A percentile compares a stretch with the other conserved stretches of the same genome.
phyloP scores from a whole-genome alignment of 169 alveolate genomes.

The Condylostoma magnum region DNA sequence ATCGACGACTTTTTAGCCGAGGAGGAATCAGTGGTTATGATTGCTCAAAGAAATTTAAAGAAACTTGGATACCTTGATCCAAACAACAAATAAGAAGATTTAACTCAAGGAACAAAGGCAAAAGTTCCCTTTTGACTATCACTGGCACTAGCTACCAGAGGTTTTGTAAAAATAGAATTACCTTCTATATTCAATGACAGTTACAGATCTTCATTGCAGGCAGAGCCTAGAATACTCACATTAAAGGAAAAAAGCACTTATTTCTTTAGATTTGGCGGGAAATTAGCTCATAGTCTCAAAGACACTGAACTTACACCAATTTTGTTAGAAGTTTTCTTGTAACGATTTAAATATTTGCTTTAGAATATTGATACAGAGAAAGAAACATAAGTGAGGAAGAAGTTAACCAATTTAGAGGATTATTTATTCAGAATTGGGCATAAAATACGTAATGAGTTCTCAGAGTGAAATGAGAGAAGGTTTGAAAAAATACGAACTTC shows the following conservation, averaged over 20 bases:
- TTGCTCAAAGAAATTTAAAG: background rate
- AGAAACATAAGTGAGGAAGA: constrained; percentile 1
- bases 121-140: constrained; percentile 11
- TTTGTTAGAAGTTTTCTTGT: constrained; percentile 5
- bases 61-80: constrained; percentile 7
- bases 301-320: background rate
- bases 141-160: background rate
- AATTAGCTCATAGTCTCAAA: background rate
- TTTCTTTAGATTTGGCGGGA: constrained; percentile 24
- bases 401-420: constrained; percentile 8
- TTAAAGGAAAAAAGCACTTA: background rate
- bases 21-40: background rate
- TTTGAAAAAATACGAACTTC: constrained; percentile 15
- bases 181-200: constrained; percentile 2
- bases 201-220: background rate
- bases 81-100: background rate
- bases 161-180: background rate
- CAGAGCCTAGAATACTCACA: constrained; percentile 22
- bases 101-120: background rate
- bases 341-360: background rate
- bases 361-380: background rate
- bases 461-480: constrained; percentile 16
- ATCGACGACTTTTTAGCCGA: constrained; percentile 23
- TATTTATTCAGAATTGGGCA: background rate
- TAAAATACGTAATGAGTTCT: background rate